Evolutionary conservation across 2,329 filamentous ascomycete genomes (phyloP), one percentile per base, ranked within the genome.

Genomic region (Colletotrichum camelliae): DNA sequence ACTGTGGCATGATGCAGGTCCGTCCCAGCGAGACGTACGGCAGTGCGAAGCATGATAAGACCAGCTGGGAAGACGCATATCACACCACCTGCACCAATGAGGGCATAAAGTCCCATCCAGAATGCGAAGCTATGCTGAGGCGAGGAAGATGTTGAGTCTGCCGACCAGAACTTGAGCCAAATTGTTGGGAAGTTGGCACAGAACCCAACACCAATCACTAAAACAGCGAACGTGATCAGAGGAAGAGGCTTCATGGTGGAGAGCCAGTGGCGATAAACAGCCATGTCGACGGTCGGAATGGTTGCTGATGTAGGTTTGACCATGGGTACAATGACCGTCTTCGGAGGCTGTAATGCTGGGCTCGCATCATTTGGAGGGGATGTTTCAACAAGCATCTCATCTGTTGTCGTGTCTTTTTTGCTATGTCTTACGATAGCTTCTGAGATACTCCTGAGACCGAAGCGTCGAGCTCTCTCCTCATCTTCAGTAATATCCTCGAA

Each of bases 91-190:
- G 57, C 0, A 18, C 55, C 55, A 0, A 84, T 65, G 4, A 84
- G 37, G 1, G 78, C 80, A 39, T 80, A 85, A 4, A 85, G 77
- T 4, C 83, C 83, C 2, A 84, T 68, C 21, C 83, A 85, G 62
- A 80, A 83, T 2, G 77, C 70, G 1, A 77, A 73, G 1, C 80
- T 72, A 5, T 74, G 77, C 31, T 62, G 57, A 27, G n/a, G 61
- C n/a, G 37, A 15, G 39, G 39, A 62, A 10, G 55, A 62, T 2
- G 81, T 80, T 0, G 77, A 68, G 57, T 85, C 82, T 6, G 81
- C 79, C 0, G 85, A 81, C 83, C 86, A 87, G 70, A 82, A 87
- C n/a, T 83, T 86, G 10, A 88, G 76, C 86, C 87, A 88, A 4
- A 88, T 69, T 2, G 77, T 82, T 0, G 83, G 81, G 4, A 84